These are phyloP conservation scores for Kurtzmaniella quercitrusa DNA, from an alignment of 1,139 yeast species.

Conservation along the genomic window DNA sequence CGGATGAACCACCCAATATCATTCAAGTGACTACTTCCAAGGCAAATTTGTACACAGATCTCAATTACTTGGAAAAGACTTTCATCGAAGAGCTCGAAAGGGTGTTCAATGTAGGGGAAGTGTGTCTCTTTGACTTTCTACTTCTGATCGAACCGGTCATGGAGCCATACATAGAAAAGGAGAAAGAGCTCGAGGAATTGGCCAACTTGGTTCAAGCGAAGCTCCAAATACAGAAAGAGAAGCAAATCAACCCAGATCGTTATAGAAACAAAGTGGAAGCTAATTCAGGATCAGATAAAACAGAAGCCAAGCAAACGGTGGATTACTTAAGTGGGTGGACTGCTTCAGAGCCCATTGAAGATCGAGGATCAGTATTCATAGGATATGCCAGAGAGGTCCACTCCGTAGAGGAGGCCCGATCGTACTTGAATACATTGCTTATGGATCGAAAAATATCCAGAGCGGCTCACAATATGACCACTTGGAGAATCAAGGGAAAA, in stretches of 20 bases:
- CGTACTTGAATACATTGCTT: slow-evolving; percentile 46
- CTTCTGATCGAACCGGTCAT: slow-evolving; percentile 58
- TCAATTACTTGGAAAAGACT: slow-evolving; percentile 36
- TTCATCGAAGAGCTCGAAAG: slow-evolving; percentile 48
- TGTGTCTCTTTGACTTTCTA: slow-evolving; percentile 74
- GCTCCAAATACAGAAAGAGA: slow-evolving; percentile 1
- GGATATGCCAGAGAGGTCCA: slow-evolving; percentile 65
- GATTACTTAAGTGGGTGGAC: slow-evolving; percentile 69
- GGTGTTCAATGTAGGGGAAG: slow-evolving; percentile 55
- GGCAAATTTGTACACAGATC: slow-evolving; percentile 32
- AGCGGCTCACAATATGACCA: slow-evolving; percentile 79
- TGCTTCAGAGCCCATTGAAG: slow-evolving; percentile 70
- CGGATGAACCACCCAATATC: slow-evolving; percentile 55
- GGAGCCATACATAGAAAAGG: slow-evolving; percentile 25
- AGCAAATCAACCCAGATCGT: slow-evolving; percentile 3
- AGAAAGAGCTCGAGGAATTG: slow-evolving; percentile 8
- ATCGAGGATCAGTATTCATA: slow-evolving; percentile 81
- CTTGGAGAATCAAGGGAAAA: slow-evolving; percentile 67
- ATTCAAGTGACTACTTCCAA: slow-evolving; percentile 45
- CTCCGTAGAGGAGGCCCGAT: slow-evolving; percentile 62
- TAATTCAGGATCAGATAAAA: background rate
- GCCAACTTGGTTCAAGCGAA: slow-evolving; percentile 14
- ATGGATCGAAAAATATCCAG: slow-evolving; percentile 62
- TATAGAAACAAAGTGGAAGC: background rate
- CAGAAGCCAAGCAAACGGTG: background rate